Conservation (phyloP, 208 protist species). For the Trypanosoma rangeli region DNA sequence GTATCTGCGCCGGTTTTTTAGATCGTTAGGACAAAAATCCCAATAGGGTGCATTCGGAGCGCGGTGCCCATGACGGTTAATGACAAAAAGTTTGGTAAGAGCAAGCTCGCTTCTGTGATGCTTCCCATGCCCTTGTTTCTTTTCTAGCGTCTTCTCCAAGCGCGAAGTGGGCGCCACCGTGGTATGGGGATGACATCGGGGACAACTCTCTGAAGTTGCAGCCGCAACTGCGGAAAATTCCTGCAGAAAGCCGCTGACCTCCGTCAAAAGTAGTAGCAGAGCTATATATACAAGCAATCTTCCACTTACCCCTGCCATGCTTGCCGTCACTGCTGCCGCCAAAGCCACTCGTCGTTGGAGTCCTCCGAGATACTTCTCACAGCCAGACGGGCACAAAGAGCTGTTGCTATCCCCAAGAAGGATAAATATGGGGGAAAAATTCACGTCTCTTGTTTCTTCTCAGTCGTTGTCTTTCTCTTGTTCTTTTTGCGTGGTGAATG, state of each 20-base stretch:
- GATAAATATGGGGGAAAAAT: too few relatives aligned
- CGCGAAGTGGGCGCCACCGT: not conserved
- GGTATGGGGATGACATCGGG: not conserved
- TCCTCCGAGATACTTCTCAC: not conserved
- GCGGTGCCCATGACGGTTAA: conserved; percentile 83
- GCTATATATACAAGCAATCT: not conserved
- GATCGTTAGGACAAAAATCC: conserved; percentile 67
- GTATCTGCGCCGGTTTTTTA: conserved; percentile 48
- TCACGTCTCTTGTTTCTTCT: too few relatives aligned
- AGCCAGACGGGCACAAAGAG: not conserved
- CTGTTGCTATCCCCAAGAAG: not conserved
- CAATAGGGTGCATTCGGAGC: conserved; percentile 80
- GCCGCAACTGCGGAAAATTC: not conserved
- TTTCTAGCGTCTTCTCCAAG: not conserved
- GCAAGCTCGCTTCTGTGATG: conserved; percentile 50
- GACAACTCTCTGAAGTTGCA: not conserved
- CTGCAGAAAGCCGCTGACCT: not conserved
- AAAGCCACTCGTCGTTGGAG: not conserved
- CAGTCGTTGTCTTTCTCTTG: not conserved
- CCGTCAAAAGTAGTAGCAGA: not conserved
- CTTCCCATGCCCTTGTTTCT: not conserved
- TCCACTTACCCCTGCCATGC: not conserved
- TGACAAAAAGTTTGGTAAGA: conserved; percentile 68
- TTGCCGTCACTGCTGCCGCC: not conserved
- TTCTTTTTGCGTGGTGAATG: not conserved